Percentiles rank a stretch among this genome's conserved stretches.
These are phyloP conservation scores for Nothophytophthora sp. DNA, from an alignment of 352 stramenopile species.

Conservation along the genomic window DNA sequence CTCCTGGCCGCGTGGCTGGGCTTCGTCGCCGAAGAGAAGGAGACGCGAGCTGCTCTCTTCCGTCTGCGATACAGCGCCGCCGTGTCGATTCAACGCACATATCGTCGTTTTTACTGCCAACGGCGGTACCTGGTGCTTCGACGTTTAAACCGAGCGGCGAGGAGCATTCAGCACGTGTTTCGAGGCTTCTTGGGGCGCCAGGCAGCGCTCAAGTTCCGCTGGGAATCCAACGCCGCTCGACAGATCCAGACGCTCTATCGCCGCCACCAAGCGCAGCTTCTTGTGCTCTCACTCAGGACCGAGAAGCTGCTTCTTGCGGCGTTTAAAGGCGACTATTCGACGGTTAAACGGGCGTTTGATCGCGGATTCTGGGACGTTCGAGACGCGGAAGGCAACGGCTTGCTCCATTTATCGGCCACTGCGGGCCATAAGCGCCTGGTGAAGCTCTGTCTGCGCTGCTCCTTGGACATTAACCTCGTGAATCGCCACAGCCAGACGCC, in stretches of 20 bases:
- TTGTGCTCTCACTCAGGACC: slow-evolving; percentile 36
- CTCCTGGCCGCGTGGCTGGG: slow-evolving; percentile 19
- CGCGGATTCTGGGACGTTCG: slow-evolving; percentile 48
- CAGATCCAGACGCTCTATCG: slow-evolving; percentile 66
- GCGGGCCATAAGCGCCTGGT: slow-evolving; percentile 76
- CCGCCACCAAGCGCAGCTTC: slow-evolving; percentile 34
- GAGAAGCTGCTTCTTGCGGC: slow-evolving; percentile 67
- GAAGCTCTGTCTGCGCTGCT: slow-evolving; percentile 79
- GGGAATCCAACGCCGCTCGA: slow-evolving; percentile 40
- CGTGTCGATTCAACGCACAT: slow-evolving; percentile 70
- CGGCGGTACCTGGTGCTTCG: slow-evolving; percentile 40
- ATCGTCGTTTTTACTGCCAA: slow-evolving; percentile 56
- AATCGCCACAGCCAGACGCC: slow-evolving; percentile 64
- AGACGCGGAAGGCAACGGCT: slow-evolving; percentile 62
- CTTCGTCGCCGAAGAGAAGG: slow-evolving; percentile 26
- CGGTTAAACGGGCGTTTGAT: slow-evolving; percentile 56
- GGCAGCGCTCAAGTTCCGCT: slow-evolving; percentile 34
- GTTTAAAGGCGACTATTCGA: slow-evolving; percentile 77
- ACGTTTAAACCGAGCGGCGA: slow-evolving; percentile 39
- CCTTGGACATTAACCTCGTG: slow-evolving; percentile 69
- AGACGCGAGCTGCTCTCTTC: slow-evolving; percentile 38
- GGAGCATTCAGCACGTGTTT: slow-evolving; percentile 58
- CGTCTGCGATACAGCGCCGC: slow-evolving; percentile 40
- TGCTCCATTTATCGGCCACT: slow-evolving; percentile 71
- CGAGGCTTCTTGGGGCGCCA: slow-evolving; percentile 47